Percentiles rank a stretch among this genome's conserved stretches.
These are phyloP conservation scores for Pistacia atlantica DNA, from an alignment of 345 rosid species.

Conservation along the genomic window DNA sequence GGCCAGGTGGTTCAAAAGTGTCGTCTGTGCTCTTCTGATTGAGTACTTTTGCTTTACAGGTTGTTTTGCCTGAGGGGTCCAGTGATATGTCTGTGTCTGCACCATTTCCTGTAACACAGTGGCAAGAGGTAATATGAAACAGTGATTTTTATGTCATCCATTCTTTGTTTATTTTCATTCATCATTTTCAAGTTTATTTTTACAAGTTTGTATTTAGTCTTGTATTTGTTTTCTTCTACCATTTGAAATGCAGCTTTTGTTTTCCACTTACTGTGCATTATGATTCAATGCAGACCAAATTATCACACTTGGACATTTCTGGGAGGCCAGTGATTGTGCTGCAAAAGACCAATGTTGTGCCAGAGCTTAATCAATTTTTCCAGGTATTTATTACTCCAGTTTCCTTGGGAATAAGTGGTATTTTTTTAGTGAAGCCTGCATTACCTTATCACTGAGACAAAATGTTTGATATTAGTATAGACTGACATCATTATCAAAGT, in stretches of 20 bases:
- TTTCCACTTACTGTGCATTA: slow-evolving; percentile 10
- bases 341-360: slow-evolving; percentile 76
- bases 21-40: slow-evolving; percentile 21
- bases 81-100: slow-evolving; percentile 60
- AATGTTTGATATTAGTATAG: background rate
- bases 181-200: background rate
- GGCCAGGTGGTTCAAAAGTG: background rate
- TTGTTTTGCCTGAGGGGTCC: slow-evolving; percentile 94
- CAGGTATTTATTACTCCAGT: slow-evolving; percentile 56
- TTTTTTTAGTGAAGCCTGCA: background rate
- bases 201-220: background rate
- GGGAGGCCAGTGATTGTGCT: slow-evolving; percentile 89
- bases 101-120: slow-evolving; percentile 74
- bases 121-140: slow-evolving; percentile 65
- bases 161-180: background rate
- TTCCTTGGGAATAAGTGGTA: background rate
- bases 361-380: slow-evolving; percentile 88
- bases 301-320: slow-evolving; percentile 86
- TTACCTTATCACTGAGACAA: background rate
- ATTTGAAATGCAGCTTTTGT: background rate
- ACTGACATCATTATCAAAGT: background rate
- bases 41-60: slow-evolving; percentile 42
- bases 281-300: slow-evolving; percentile 56
- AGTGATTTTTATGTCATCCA: slow-evolving; percentile 13
- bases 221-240: slow-evolving; percentile 5